phyloP scores from a whole-genome alignment of 192 early-diverging fungal species.

The Coemansia guatemalensis region DNA sequence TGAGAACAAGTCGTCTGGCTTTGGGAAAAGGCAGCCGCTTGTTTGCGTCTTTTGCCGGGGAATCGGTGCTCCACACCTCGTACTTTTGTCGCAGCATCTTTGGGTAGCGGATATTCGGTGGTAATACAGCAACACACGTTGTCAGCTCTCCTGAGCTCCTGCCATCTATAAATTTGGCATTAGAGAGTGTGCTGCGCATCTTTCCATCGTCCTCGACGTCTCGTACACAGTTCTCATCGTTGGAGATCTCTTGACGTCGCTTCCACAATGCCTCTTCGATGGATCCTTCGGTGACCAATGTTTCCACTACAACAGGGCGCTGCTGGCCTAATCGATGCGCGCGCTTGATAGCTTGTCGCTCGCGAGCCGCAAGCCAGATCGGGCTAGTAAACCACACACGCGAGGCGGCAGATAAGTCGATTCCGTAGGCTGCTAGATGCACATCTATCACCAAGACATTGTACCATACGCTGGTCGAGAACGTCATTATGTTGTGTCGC shows the following conservation, averaged over 20 bases:
- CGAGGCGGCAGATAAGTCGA: conserved; percentile 73
- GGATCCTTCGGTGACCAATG: conserved; percentile 34
- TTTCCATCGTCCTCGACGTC: conserved; percentile 53
- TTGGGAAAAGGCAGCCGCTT: conserved; percentile 27
- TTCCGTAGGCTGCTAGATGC: conserved; percentile 67
- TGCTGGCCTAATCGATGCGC: conserved; percentile 80
- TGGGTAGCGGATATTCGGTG: conserved; percentile 29
- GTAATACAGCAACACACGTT: conserved; percentile 14
- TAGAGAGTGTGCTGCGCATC: conserved; percentile 41
- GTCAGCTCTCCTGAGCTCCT: conserved; percentile 9
- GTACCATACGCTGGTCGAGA: conserved; percentile 43
- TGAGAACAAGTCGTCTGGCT: conserved; percentile 27
- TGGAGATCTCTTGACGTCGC: conserved; percentile 40
- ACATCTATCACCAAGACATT: conserved; percentile 53
- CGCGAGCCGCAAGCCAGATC: conserved; percentile 69
- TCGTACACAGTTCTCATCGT: conserved; percentile 8
- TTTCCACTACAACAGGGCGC: conserved; percentile 42
- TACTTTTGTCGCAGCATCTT: conserved; percentile 25
- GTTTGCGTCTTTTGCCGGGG: conserved; percentile 6
- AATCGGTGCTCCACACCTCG: conserved; percentile 27
- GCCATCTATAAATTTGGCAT: conserved; percentile 29
- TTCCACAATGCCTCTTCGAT: conserved; percentile 48
- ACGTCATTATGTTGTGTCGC: conserved; percentile 49
- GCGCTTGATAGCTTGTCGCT: conserved; percentile 83
- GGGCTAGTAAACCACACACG: conserved; percentile 73